Conservation (phyloP, 2,329 filamentous ascomycete species). For the Chrysosporium keratinophilum region DNA sequence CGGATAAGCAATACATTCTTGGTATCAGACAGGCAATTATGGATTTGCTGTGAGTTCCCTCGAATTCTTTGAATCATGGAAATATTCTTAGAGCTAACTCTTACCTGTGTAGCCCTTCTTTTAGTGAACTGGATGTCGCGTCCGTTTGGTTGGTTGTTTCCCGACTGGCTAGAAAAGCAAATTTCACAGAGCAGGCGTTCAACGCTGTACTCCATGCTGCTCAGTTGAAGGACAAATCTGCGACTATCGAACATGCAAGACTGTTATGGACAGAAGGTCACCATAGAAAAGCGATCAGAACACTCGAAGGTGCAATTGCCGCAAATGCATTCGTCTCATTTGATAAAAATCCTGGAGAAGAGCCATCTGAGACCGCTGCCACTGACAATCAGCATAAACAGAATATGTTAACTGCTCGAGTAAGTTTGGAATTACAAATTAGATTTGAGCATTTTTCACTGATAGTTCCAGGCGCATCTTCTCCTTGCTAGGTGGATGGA, state of each 20-base stretch:
- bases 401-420: slow-evolving; percentile 42
- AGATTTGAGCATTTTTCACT: not conserved
- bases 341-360: slow-evolving; percentile 30
- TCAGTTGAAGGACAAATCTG: slow-evolving; percentile 70
- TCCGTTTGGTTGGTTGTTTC: slow-evolving; percentile 77
- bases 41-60: slow-evolving; percentile 49
- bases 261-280: slow-evolving; percentile 89
- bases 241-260: slow-evolving; percentile 87
- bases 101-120: slow-evolving; percentile 38
- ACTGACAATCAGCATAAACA: slow-evolving; percentile 37
- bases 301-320: slow-evolving; percentile 73
- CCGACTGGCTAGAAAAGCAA: slow-evolving; percentile 73
- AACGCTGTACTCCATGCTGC: slow-evolving; percentile 86
- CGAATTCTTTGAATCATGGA: not conserved
- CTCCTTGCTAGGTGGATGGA: slow-evolving; percentile 96
- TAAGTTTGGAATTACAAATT: slow-evolving; percentile 17
- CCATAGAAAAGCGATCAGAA: slow-evolving; percentile 88
- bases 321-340: slow-evolving; percentile 60
- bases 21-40: slow-evolving; percentile 79
- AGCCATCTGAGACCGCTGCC: slow-evolving; percentile 27
- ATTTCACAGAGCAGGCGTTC: slow-evolving; percentile 77
- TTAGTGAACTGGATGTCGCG: slow-evolving; percentile 64
- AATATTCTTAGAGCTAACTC: slow-evolving; percentile 8
- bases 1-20: slow-evolving; percentile 88
- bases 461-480: slow-evolving; percentile 55